A percentile compares a stretch with the other conserved stretches of the same genome.
These are phyloP conservation scores for Fomitopsis schrenkii DNA, from an alignment of 1,284 basidiomycete species.

Conservation along the genomic window DNA sequence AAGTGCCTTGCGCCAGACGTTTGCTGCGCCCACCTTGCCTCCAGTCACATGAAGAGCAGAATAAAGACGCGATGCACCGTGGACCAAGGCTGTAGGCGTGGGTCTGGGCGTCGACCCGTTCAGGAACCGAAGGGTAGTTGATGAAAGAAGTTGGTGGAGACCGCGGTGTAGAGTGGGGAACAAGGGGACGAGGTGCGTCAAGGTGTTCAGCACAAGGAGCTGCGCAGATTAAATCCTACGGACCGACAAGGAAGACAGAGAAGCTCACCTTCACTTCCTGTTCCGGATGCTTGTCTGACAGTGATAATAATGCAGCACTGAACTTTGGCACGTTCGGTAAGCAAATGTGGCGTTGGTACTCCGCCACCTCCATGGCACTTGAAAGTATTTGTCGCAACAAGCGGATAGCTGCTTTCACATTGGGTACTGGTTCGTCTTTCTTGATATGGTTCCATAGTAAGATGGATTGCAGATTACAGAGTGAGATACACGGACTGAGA, in stretches of 20 bases:
- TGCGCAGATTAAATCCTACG: slow-evolving; percentile 23
- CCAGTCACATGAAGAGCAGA: slow-evolving; percentile 62
- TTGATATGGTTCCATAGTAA: slow-evolving; percentile 29
- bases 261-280: slow-evolving; percentile 47
- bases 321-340: slow-evolving; percentile 70
- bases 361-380: slow-evolving; percentile 50
- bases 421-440: slow-evolving; percentile 63
- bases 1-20: slow-evolving; percentile 66
- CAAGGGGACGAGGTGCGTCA: slow-evolving; percentile 52
- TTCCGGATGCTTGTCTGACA: slow-evolving; percentile 50
- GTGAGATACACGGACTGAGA: slow-evolving; percentile 52
- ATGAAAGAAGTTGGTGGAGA: slow-evolving; percentile 44
- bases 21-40: slow-evolving; percentile 71
- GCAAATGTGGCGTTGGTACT: slow-evolving; percentile 75
- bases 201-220: slow-evolving; percentile 47
- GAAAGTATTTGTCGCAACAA: slow-evolving; percentile 60
- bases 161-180: slow-evolving; percentile 66
- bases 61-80: slow-evolving; percentile 53
- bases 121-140: slow-evolving; percentile 50
- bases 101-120: slow-evolving; percentile 47
- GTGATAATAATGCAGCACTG: slow-evolving; percentile 47
- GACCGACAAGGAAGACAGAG: not conserved
- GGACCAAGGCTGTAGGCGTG: slow-evolving; percentile 36
- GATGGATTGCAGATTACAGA: slow-evolving; percentile 17
- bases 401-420: slow-evolving; percentile 54